Percentiles rank a stretch among this genome's conserved stretches.
phyloP scores from a whole-genome alignment of 805 yeast genomes.

The Yarrowia phangngaensis region DNA sequence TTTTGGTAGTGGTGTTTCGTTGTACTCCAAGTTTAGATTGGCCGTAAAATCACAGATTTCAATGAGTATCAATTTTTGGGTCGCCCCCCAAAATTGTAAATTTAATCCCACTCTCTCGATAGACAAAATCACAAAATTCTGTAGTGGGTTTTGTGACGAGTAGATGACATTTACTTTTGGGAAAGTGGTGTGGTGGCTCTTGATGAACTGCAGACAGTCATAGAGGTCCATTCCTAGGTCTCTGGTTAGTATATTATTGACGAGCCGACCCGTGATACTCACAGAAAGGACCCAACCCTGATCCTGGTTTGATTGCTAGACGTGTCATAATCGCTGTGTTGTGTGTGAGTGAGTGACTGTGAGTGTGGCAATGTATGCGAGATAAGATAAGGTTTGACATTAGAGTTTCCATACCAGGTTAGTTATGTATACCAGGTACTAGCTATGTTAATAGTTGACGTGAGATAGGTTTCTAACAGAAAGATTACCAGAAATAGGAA shows the following conservation, averaged over 20 bases:
- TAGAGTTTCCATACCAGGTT: too few relatives aligned
- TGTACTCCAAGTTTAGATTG: conserved; percentile 6
- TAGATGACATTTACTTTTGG: conserved; percentile 19
- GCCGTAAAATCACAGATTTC: conserved; percentile 7
- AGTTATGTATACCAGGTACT: too few relatives aligned
- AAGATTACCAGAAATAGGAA: too few relatives aligned
- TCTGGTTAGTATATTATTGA: too few relatives aligned
- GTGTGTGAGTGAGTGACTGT: not conserved
- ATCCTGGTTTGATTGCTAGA: conserved; percentile 14
- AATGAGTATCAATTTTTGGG: conserved; percentile 16
- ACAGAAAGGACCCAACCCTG: conserved; percentile 14
- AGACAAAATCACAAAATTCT: conserved; percentile 1
- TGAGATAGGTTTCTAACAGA: too few relatives aligned
- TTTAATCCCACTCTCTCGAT: conserved; percentile 8
- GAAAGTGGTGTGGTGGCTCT: conserved; percentile 12
- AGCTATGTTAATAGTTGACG: too few relatives aligned
- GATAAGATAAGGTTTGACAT: too few relatives aligned
- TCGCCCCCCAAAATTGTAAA: conserved; percentile 1
- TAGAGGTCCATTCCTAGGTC: conserved; percentile 13
- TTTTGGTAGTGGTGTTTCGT: conserved; percentile 10
- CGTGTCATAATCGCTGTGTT: not conserved
- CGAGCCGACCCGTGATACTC: conserved; percentile 2
- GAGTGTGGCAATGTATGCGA: conserved; percentile 1
- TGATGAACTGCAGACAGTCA: conserved; percentile 13
- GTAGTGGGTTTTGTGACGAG: conserved; percentile 15